Base-by-base conservation (phyloP, 208 protist species). In the Leishmania arabica region DNA sequence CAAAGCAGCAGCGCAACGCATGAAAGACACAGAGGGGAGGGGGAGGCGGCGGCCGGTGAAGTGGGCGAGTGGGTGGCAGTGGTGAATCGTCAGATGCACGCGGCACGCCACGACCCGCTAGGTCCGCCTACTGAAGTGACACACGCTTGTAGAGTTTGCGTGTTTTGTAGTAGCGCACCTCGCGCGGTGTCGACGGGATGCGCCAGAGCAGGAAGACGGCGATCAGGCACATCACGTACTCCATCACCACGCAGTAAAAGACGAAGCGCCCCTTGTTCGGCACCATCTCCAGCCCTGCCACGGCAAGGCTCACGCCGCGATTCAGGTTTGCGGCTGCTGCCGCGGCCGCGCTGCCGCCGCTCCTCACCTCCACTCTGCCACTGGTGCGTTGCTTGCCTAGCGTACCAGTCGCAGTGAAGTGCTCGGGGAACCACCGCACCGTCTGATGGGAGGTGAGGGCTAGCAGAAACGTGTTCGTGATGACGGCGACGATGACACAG, bases 381-480 rank as follows among this genome's bases (percentile, higher is more conserved):
- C 66, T 71, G 37, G 31, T 24, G 60, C 6, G 56, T 77, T 42
- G 81, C 58, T 58, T 69, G 27, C 45, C 56, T 77, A n/a, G 66
- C 21, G 49, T 27, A 11, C 40, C 3, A 7, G 13, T 31, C n/a
- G 37, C 0, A 11, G 58, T 69, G 73, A 86, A 84, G 72, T 71
- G 65, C 19, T 80, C 42, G 4, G 86, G 85, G 34, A 89, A 86
- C 81, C 79, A 83, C 24, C 75, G 78, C 75, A 65, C 70, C 77
- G 87, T 86, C 66, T 89, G 88, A 5, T 77, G 65, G 0, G 83
- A 84, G 45, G 82, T 89, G 74, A 92, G 85, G 66, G 77, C 83
- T 11, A 93, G 81, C 49, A 95, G 76, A 31, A 89, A 83, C 21
- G 82, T 90, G 82, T 95, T 95, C 19, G 86, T 92, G 56, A 92